These are phyloP conservation scores for Mucor indicus DNA, from an alignment of 371 early-diverging fungal genomes.

Conservation along the genomic window DNA sequence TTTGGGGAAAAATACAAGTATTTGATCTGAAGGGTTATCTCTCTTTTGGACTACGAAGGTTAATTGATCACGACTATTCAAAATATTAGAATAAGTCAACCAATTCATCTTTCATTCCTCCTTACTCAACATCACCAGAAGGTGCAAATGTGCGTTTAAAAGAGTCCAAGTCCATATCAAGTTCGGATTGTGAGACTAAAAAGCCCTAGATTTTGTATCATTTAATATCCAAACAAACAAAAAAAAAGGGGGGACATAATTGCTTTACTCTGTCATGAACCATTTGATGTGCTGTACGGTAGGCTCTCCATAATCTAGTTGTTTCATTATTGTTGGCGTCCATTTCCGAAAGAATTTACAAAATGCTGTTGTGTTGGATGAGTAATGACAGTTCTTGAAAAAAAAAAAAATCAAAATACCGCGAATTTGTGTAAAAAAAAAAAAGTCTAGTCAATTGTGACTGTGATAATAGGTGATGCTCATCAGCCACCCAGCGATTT, in stretches of 20 bases:
- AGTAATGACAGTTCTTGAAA: too few species aligned
- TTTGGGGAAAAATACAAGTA: conserved; percentile 91
- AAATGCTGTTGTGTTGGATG: too few species aligned
- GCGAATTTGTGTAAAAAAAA: too few species aligned
- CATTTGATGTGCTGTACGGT: conserved; percentile 88
- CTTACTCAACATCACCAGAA: conserved; percentile 81
- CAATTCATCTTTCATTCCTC: neutral
- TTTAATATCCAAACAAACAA: neutral
- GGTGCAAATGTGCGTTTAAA: conserved; percentile 71
- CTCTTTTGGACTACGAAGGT: conserved; percentile 87
- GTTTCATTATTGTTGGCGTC: conserved; percentile 62
- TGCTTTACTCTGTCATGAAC: conserved; percentile 72
- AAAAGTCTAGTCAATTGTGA: too few species aligned
- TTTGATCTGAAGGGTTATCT: conserved; percentile 79
- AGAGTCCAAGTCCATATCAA: conserved; percentile 81
- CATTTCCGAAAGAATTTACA: too few species aligned
- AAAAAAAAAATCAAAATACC: too few species aligned
- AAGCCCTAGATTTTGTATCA: conserved; percentile 64
- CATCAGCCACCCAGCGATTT: too few species aligned
- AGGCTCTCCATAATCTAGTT: conserved; percentile 80
- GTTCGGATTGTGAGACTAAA: conserved; percentile 75
- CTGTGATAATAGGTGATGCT: too few species aligned
- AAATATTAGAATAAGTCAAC: neutral
- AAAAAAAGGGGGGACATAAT: neutral
- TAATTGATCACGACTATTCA: conserved; percentile 70